Evolutionary conservation across 2,329 filamentous ascomycete genomes (phyloP), one percentile per base, ranked within the genome.

Genomic region (Stagonosporopsis cucurbitacearum): DNA sequence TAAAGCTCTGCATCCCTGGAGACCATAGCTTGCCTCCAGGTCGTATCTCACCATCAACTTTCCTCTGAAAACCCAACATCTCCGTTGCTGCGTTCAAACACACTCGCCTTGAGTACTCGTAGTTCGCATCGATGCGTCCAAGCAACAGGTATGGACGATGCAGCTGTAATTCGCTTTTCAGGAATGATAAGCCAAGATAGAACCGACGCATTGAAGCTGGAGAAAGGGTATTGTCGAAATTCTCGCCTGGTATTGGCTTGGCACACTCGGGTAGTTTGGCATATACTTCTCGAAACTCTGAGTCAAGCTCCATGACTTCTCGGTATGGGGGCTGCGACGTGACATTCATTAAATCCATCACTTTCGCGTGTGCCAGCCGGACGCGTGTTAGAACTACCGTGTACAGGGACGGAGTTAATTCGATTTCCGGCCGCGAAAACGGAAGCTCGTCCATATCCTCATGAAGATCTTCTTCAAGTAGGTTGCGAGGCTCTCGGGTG

Each of bases 71-170:
- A 3, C 73, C 65, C 15, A 83, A 66, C 9, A 79, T 78, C 32
- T 75, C 72, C 20, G 76, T 68, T 1, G 80, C 78, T 4, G 80
- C 78, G 48, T 81, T 77, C 3, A 82, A 63, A 58, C 80, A 82
- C 0, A 73, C 70, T 39, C 67, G 65, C 6, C 79, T 71, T 0
- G 80, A 82, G 54, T 76, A 75, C 22, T 65, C 62, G 50, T 75
- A 81, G 6, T 67, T 69, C 1, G 58, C 13, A 48, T 80, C 71
- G 1, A 65, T 70, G 19, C 74, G 72, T 0, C 73, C 77, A 2
- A 68, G 58, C 11, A 72, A 58, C 23, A 77, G 54, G 43, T 73
- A 78, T 13, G 69, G 71, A 7, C 75, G 65, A 57, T 78, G 77
- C 8, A 79, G 59, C 54, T 74, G 66, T 17, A 76, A 59, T 26